A percentile compares a stretch with the other conserved stretches of the same genome.
Conservation (phyloP, 352 stramenopile genomes). For the Pythium scleroteichum region DNA sequence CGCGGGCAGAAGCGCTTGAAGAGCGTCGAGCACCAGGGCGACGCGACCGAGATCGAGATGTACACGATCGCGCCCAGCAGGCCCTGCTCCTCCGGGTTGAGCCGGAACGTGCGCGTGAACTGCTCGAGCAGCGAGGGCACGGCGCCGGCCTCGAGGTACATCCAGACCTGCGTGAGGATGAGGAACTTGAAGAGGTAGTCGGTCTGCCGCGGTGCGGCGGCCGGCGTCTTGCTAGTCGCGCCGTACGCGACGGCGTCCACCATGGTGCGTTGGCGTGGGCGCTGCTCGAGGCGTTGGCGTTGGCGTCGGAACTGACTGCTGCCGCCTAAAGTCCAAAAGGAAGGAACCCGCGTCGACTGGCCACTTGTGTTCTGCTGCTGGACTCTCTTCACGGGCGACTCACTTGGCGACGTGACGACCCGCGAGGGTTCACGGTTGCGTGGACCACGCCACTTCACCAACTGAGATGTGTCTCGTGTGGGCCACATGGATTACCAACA, state of each 20-base stretch:
- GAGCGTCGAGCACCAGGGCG: constrained; percentile 78
- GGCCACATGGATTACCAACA: background rate
- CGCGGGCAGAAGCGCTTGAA: constrained; percentile 78
- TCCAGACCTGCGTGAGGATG: constrained; percentile 81
- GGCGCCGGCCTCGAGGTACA: constrained; percentile 86
- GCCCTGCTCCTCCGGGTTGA: constrained; percentile 79
- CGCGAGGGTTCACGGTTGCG: background rate
- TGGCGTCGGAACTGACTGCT: background rate
- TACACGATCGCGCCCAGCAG: constrained; percentile 83
- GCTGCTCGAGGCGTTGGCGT: background rate
- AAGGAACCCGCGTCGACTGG: too few species aligned
- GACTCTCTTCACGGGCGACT: constrained; percentile 1
- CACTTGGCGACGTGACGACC: constrained; percentile 10
- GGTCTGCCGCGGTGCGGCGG: constrained; percentile 6
- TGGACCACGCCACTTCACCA: background rate
- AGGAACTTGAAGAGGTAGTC: constrained; percentile 88
- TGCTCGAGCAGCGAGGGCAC: constrained; percentile 82
- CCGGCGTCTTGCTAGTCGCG: background rate
- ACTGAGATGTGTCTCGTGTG: background rate
- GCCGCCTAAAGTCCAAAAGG: too few species aligned
- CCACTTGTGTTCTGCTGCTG: too few species aligned
- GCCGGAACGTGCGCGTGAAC: constrained; percentile 76
- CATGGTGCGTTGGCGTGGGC: constrained; percentile 13
- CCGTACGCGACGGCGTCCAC: constrained; percentile 22
- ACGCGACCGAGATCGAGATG: constrained; percentile 78